These are phyloP conservation scores for Podaxis carcinomalis DNA, from an alignment of 768 basidiomycete genomes.

Conservation along the genomic window DNA sequence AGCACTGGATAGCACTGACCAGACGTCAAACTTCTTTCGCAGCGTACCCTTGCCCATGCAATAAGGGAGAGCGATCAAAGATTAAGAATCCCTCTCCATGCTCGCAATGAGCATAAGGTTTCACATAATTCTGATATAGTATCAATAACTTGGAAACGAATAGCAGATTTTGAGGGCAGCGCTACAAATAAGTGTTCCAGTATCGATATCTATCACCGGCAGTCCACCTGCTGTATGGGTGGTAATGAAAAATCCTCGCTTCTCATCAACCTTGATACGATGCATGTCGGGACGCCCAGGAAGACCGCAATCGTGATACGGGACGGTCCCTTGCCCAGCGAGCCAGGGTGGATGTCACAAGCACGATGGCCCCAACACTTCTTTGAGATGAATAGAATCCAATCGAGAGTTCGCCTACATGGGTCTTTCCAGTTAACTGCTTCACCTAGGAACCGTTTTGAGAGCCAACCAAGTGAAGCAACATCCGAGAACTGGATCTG, in stretches of 20 bases:
- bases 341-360: slow-evolving; percentile 40
- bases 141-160: neutral
- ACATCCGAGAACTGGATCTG: slow-evolving; percentile 2
- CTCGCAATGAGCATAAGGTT: slow-evolving; percentile 62
- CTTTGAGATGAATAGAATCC: neutral
- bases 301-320: slow-evolving; percentile 26
- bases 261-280: slow-evolving; percentile 74
- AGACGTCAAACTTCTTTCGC: slow-evolving; percentile 72
- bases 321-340: slow-evolving; percentile 50
- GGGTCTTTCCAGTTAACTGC: slow-evolving; percentile 52
- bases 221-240: slow-evolving; percentile 56
- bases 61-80: slow-evolving; percentile 51
- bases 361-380: slow-evolving; percentile 38
- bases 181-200: slow-evolving; percentile 44
- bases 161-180: slow-evolving; percentile 13
- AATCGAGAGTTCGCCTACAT: slow-evolving; percentile 38
- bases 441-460: slow-evolving; percentile 30
- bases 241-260: slow-evolving; percentile 52
- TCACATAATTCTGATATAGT: slow-evolving; percentile 34
- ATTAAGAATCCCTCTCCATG: slow-evolving; percentile 69
- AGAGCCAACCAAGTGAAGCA: slow-evolving; percentile 7
- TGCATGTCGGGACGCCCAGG: slow-evolving; percentile 42
- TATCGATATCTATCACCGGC: slow-evolving; percentile 49
- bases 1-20: slow-evolving; percentile 18
- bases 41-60: slow-evolving; percentile 9